phyloP scores from a whole-genome alignment of 176 grass and related monocot species.

The bread wheat (Triticum aestivum) region IWGSC_CS_RefSeq_v2.1 NC_057809.1:137786537-137787036 shows the following conservation, averaged over 20 bases:
- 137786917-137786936: background rate
- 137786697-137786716: background rate
- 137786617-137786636: slow-evolving; percentile 70
- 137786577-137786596: slow-evolving; percentile 61
- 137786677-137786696: background rate
- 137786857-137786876: slow-evolving; percentile 46
- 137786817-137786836: slow-evolving; percentile 59
- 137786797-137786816: slow-evolving; percentile 59
- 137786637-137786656: slow-evolving; percentile 59
- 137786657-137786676: background rate
- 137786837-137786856: slow-evolving; percentile 46
- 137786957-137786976: background rate
- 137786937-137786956: background rate
- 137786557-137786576: slow-evolving; percentile 8
- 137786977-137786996: slow-evolving; percentile 68
- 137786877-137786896: slow-evolving; percentile 35
- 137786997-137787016: slow-evolving; percentile 44
- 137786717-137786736: background rate
- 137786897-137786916: background rate
- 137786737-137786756: background rate
- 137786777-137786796: slow-evolving; percentile 65
- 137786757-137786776: slow-evolving; percentile 25
- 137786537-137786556: slow-evolving; percentile 34
- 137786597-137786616: slow-evolving; percentile 61
- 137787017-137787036: slow-evolving; percentile 48